Evolutionary conservation across 768 basidiomycete genomes (phyloP), one percentile per base, ranked within the genome.

Genomic region (Russula emetica): DNA sequence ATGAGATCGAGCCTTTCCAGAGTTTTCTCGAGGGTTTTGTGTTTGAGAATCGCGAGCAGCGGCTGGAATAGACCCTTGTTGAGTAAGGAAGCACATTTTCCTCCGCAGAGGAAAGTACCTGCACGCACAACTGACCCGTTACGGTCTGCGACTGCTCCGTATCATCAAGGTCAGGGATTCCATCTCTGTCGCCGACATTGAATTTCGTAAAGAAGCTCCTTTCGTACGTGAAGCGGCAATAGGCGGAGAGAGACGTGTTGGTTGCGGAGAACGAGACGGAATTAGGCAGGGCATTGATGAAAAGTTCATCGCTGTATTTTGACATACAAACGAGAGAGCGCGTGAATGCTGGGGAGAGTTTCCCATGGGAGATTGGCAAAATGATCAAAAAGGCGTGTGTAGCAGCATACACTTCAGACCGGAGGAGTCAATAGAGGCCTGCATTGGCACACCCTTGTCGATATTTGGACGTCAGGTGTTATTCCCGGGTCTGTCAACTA

Each of bases 211-310:
- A 94, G 75, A 90, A 92, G 42, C 79, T 75, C 45, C 77, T 81
- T 10, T 78, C 77, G 67, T 87, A 90, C 71, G 82, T 85, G 77
- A 93, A 87, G 16, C 88, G 83, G 73, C 85, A 88, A 70, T 89
- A 93, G 13, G 92, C 91, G 44, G 92, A 88, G 70, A 86, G 83
- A 5, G 91, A 86, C 3, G 87, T 85, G 74, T 93, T 94, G 26
- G 88, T 90, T 2, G 86, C 77, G 58, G 88, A 90, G 30, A 94
- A 72, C 7, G 85, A 79, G 36, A 94, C 71, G 38, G 76, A 74
- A 40, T 87, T 85, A 0, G 79, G 71, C 10, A 83, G 82, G 9
- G 87, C 90, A 62, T 85, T 80, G 47, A 94, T 79, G 42, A 82
- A 79, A 49, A 94, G 76, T 65, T 94, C 90, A 63, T 94, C 92